Evolutionary conservation across 2,329 filamentous ascomycete species (phyloP).

Genomic region (Penicillium hordei): DNA sequence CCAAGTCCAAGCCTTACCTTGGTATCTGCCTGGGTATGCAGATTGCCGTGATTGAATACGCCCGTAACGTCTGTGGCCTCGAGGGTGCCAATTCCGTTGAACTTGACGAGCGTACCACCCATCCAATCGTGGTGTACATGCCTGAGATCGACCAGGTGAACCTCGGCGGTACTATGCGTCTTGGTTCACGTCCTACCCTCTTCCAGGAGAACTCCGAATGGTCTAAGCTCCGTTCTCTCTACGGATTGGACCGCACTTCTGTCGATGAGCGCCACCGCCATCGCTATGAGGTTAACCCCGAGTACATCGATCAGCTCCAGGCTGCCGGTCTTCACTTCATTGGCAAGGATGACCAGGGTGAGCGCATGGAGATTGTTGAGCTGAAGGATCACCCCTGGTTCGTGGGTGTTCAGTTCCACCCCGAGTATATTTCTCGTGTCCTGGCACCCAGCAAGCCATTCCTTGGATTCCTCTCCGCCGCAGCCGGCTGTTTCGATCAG

Average conservation of each 20-base stretch:
- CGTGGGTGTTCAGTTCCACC: constrained; percentile 83
- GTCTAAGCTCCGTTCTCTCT: constrained; percentile 73
- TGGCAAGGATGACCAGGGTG: constrained; percentile 74
- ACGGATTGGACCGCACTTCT: constrained; percentile 54
- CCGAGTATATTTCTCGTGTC: constrained; percentile 77
- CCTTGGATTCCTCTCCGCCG: constrained; percentile 80
- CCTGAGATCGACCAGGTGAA: constrained; percentile 74
- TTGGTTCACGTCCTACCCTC: constrained; percentile 70
- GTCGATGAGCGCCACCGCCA: constrained; percentile 78
- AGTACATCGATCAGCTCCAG: constrained; percentile 67
- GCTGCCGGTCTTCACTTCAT: constrained; percentile 71
- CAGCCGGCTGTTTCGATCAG: constrained; percentile 55
- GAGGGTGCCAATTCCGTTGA: constrained; percentile 57
- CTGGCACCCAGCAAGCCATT: constrained; percentile 72
- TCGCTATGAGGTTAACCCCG: constrained; percentile 85
- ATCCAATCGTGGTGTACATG: constrained; percentile 87
- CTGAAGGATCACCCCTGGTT: constrained; percentile 80
- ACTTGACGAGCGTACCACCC: constrained; percentile 55
- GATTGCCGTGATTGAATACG: constrained; percentile 85
- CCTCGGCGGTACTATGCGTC: constrained; percentile 82
- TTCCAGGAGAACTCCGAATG: constrained; percentile 76
- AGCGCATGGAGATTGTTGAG: constrained; percentile 81
- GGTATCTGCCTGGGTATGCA: constrained; percentile 94
- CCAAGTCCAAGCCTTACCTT: constrained; percentile 75
- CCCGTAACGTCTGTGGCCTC: constrained; percentile 70